phyloP scores from a whole-genome alignment of 495 filamentous ascomycete genomes.

The Xylaria cubensis region DNA sequence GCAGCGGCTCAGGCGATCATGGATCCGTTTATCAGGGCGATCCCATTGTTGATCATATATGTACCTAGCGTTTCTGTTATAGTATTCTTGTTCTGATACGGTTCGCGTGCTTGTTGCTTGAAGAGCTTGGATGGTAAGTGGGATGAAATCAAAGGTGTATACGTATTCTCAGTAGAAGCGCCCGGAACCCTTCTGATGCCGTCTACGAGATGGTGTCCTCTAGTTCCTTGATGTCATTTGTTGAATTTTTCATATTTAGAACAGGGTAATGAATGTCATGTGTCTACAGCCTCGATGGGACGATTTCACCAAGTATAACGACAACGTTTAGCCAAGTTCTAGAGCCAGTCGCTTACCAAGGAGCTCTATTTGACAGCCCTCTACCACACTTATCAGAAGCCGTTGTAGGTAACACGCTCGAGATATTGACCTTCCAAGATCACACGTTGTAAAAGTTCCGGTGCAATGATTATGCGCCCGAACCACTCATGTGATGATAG shows the following conservation, averaged over 20 bases:
- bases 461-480: too few relatives aligned
- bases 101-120: neutral
- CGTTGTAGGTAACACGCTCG: too few relatives aligned
- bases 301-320: too few relatives aligned
- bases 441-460: too few relatives aligned
- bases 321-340: too few relatives aligned
- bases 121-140: neutral
- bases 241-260: neutral
- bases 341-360: too few relatives aligned
- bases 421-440: too few relatives aligned
- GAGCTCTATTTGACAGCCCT: too few relatives aligned
- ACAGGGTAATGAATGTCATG: neutral
- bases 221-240: neutral
- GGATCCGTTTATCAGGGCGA: neutral
- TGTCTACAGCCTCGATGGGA: neutral
- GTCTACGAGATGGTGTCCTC: neutral
- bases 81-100: neutral
- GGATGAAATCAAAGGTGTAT: neutral
- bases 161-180: neutral
- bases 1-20: neutral
- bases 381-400: too few relatives aligned
- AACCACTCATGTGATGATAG: too few relatives aligned
- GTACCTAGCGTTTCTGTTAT: neutral
- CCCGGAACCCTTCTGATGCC: neutral
- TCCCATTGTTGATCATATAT: constrained; percentile 16